phyloP scores from a whole-genome alignment of 2,329 filamentous ascomycete species.

The Orbilia oligospora region DNA sequence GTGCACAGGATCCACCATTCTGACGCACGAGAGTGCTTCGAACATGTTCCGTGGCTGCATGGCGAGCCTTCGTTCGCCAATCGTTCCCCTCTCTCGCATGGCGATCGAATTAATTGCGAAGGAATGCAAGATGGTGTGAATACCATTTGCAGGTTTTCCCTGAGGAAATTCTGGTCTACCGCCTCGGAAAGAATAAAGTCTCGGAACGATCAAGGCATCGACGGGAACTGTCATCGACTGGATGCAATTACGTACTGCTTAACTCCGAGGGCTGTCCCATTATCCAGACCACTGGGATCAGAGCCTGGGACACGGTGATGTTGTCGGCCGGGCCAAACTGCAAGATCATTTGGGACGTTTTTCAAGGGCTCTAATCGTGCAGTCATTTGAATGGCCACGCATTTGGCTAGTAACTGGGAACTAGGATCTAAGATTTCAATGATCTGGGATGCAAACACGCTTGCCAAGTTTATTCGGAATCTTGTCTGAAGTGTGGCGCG shows the following conservation, averaged over 20 bases:
- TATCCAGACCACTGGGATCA: conserved; percentile 57
- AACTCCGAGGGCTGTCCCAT: conserved; percentile 59
- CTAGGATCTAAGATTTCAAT: conserved; percentile 60
- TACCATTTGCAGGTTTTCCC: conserved; percentile 43
- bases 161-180: conserved; percentile 30
- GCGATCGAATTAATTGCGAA: conserved; percentile 60
- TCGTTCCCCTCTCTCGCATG: conserved; percentile 60
- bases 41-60: conserved; percentile 61
- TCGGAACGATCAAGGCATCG: conserved; percentile 59
- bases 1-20: conserved; percentile 54
- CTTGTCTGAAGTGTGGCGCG: conserved; percentile 57
- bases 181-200: conserved; percentile 45
- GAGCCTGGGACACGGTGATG: conserved; percentile 36
- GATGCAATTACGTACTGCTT: conserved; percentile 55
- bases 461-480: conserved; percentile 60
- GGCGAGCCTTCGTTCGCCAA: conserved; percentile 59
- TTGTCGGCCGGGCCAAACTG: conserved; percentile 40
- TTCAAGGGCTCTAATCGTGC: conserved; percentile 42
- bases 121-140: conserved; percentile 61
- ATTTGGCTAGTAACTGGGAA: conserved; percentile 48
- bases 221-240: conserved; percentile 50
- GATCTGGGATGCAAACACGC: conserved; percentile 59
- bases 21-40: conserved; percentile 61
- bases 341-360: conserved; percentile 35
- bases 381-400: conserved; percentile 57